Base-by-base conservation (phyloP, 2,329 filamentous ascomycete genomes). In the Triangularia setosa region DNA sequence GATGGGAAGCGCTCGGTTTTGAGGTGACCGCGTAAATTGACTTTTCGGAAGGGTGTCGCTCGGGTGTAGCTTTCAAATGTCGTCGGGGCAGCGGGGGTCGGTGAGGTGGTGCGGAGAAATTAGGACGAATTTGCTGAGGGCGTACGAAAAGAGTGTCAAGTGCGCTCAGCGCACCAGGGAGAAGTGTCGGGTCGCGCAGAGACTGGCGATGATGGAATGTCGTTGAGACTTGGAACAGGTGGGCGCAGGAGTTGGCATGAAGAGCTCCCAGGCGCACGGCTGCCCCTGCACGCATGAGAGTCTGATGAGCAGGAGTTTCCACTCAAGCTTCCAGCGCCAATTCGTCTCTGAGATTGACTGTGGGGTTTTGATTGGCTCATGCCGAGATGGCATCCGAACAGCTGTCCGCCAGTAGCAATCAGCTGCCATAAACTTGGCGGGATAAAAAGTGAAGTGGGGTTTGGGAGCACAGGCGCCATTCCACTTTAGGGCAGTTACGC, bases 401-500 rank as follows among this genome's bases (percentile, higher is more conserved):
- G 65, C 62, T 70, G 69, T 2, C 54, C 0, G 62, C 1, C 65
- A 67, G 60, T 68, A 66, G 3, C 63, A 59, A 30, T 25, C 11
- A 40, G 28, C 61, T 55, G 63, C 25, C 57, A 58, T 24, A 52
- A 4, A 21, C 58, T 14, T 25, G 16, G 12, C 35, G 21, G 25
- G 2, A 8, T 8, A 24, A 53, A 30, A 58, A 12, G 28, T n/a
- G 25, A 25, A 40, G 52, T 56, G 25, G 54, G 59, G 44, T 27
- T 53, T 21, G 40, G 40, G 48, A 55, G 56, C 28, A 53, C 48
- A 54, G 18, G 30, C 64, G 57, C 64, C 64, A 67, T 67, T 64
- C 68, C 69, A 61, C 59, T 68, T 70, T 66, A 61, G 70, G 68
- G 63, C 66, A 70, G 14, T 68, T 70, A 71, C 62, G 69, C 69